phyloP scores from a whole-genome alignment of 305 asterid genomes.

The Striga hermonthica region DNA sequence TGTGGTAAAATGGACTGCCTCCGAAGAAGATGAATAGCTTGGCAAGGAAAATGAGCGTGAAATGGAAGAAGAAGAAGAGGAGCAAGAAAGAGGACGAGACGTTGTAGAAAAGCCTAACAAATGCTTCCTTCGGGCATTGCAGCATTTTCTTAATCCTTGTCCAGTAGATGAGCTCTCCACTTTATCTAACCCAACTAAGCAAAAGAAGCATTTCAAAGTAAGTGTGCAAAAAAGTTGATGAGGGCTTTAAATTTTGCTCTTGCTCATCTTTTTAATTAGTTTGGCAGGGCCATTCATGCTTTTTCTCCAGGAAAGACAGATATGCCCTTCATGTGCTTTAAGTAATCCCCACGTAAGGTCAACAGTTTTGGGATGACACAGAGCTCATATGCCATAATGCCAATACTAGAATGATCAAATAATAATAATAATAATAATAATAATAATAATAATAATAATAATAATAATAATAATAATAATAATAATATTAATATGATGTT shows the following conservation, averaged over 20 bases:
- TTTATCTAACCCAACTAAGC: constrained; percentile 35
- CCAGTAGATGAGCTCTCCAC: constrained; percentile 37
- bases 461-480: no score
- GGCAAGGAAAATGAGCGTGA: constrained; percentile 70
- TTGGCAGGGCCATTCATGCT: constrained; percentile 31
- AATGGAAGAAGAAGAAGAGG: constrained; percentile 66
- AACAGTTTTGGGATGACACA: constrained; percentile 23
- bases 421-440: no score
- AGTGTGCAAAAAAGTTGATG: constrained; percentile 30
- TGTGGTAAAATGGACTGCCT: constrained; percentile 64
- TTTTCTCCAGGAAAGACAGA: constrained; percentile 31
- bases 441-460: no score
- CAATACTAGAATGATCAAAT: no score
- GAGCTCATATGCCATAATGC: not conserved
- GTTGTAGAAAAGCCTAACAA: constrained; percentile 68
- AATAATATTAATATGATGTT: no score
- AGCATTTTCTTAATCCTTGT: constrained; percentile 49
- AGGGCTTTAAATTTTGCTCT: constrained; percentile 51
- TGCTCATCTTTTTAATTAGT: constrained; percentile 32
- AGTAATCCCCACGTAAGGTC: constrained; percentile 36
- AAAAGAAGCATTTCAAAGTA: constrained; percentile 43
- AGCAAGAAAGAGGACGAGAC: constrained; percentile 64
- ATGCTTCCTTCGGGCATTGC: constrained; percentile 58
- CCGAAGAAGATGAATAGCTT: constrained; percentile 69
- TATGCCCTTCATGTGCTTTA: constrained; percentile 42